Conservation (phyloP, 108 stramenopile genomes). For the Cyclotella baltica region DNA sequence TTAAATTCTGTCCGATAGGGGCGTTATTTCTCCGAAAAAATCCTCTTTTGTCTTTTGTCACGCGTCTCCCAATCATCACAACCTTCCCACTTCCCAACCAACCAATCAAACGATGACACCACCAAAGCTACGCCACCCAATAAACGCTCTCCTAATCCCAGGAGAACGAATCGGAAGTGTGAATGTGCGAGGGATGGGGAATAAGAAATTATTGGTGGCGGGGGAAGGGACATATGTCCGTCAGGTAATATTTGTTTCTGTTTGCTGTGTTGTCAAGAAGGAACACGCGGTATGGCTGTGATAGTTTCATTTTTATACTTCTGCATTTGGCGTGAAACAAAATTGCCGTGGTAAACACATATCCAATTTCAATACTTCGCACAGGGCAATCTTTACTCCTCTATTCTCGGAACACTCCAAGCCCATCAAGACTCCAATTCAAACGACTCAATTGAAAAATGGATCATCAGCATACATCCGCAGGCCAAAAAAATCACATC, state of each 20-base stretch:
- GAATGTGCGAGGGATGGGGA: conserved; percentile 32
- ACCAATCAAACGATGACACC: too few relatives aligned
- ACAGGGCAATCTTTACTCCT: conserved; percentile 68
- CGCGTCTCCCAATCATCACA: too few relatives aligned
- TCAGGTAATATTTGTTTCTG: conserved; percentile 18
- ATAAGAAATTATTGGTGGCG: conserved; percentile 24
- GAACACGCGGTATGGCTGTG: too few relatives aligned
- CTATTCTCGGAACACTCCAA: conserved; percentile 56
- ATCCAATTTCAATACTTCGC: not conserved
- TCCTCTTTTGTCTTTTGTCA: too few relatives aligned
- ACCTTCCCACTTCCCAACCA: too few relatives aligned
- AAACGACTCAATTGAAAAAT: conserved; percentile 9
- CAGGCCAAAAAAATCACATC: conserved; percentile 20
- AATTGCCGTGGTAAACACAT: not conserved
- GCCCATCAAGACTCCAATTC: conserved; percentile 23
- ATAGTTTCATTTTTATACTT: not conserved
- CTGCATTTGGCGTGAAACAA: not conserved
- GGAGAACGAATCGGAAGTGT: conserved; percentile 79
- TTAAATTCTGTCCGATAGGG: too few relatives aligned
- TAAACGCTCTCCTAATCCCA: conserved; percentile 68
- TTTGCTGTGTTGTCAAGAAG: too few relatives aligned
- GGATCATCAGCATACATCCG: conserved; percentile 27
- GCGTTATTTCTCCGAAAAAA: too few relatives aligned
- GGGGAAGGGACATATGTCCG: conserved; percentile 76
- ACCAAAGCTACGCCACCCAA: conserved; percentile 60